A percentile compares a stretch with the other conserved stretches of the same genome.
Conservation (phyloP, 768 basidiomycete species). For the Kwoniella dejecticola region DNA sequence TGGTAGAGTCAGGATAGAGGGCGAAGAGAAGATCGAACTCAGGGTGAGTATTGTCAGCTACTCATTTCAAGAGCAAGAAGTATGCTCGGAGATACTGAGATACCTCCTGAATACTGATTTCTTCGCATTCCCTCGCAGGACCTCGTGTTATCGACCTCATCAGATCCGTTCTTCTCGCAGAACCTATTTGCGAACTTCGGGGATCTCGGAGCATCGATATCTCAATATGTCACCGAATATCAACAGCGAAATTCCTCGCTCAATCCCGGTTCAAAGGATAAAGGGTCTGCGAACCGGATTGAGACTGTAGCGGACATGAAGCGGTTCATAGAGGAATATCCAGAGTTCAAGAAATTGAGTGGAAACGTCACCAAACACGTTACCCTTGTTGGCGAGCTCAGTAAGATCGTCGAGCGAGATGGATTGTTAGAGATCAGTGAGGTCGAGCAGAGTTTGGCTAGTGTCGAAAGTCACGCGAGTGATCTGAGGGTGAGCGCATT, state of each 20-base stretch:
- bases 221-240: constrained; percentile 91
- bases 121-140: constrained; percentile 75
- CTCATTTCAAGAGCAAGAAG: too few species aligned
- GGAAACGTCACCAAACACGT: constrained; percentile 99
- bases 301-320: constrained; percentile 98
- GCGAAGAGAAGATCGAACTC: constrained; percentile 82
- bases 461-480: constrained; percentile 73
- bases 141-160: constrained; percentile 84
- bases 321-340: constrained; percentile 94
- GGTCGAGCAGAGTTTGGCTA: constrained; percentile 92
- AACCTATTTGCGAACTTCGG: constrained; percentile 93
- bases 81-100: too few species aligned
- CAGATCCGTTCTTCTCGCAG: constrained; percentile 90
- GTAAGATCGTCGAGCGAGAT: constrained; percentile 80
- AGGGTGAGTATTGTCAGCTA: too few species aligned
- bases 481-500: constrained; percentile 72
- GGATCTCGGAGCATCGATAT: constrained; percentile 87
- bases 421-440: constrained; percentile 87
- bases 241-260: constrained; percentile 50
- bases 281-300: constrained; percentile 60
- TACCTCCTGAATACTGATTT: too few species aligned
- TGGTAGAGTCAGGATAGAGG: constrained; percentile 82
- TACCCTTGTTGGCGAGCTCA: constrained; percentile 92
- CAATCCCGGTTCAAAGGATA: constrained; percentile 65
- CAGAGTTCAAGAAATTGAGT: constrained; percentile 92